phyloP scores from a whole-genome alignment of 2,329 filamentous ascomycete genomes.

The Epichloe coenophiala region DNA sequence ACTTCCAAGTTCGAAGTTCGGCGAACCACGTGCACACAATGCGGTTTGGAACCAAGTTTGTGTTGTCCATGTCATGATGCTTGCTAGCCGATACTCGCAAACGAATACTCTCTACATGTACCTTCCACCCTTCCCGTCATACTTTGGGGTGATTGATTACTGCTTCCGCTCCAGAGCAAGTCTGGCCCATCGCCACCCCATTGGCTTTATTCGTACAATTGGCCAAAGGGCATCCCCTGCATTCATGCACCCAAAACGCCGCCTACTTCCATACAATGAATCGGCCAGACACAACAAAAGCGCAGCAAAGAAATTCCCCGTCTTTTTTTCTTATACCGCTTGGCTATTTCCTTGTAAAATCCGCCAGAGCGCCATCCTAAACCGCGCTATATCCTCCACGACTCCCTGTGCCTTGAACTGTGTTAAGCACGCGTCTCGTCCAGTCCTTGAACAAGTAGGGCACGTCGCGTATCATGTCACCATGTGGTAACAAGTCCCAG shows the following conservation, averaged over 20 bases:
- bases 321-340: not conserved
- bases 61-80: not conserved
- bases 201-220: constrained; percentile 11
- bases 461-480: constrained; percentile 80
- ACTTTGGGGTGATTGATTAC: too few species aligned
- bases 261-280: not conserved
- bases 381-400: constrained; percentile 93
- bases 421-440: constrained; percentile 64
- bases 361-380: constrained; percentile 25
- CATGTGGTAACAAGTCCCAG: constrained; percentile 89
- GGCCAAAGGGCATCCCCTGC: constrained; percentile 10
- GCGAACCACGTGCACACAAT: too few species aligned
- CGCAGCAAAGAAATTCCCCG: not conserved
- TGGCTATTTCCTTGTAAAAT: not conserved
- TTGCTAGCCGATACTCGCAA: not conserved
- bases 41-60: too few species aligned
- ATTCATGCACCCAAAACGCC: constrained; percentile 16
- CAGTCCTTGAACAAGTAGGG: constrained; percentile 90
- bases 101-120: not conserved
- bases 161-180: too few species aligned
- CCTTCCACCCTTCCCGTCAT: too few species aligned
- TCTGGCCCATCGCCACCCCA: not conserved
- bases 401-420: constrained; percentile 68
- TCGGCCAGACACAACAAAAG: not conserved
- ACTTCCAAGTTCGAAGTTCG: too few species aligned